Evolutionary conservation across 2,329 filamentous ascomycete genomes (phyloP), one percentile per base, ranked within the genome.

Genomic region (Colletotrichum zoysiae): DNA sequence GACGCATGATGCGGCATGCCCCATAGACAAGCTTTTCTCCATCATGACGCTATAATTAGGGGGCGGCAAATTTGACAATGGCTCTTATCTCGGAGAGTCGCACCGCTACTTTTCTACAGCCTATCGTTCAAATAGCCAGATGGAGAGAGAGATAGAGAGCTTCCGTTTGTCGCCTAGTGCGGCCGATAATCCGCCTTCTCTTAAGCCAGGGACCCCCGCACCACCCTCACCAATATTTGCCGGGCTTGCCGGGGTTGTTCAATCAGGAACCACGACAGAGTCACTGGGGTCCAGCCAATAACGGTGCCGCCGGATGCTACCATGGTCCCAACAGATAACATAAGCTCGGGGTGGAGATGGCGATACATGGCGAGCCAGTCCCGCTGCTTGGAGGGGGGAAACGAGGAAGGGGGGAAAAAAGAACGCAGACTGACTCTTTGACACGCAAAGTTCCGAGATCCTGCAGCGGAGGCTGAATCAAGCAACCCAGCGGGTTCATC

Each of bases 161-260:
- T 65, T 69, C 66, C 66, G 42, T 4, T 51, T 69, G 33, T 23
- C 26, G 18, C 65, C 61, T 69, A 69, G 66, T 53, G 66, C 20
- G 11, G 42, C 60, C 50, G 50, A 42, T 64, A 48, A 48, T 33
- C 14, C 40, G 50, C 59, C 51, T 30, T 33, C 33, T 42, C 14
- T 26, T 7, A 8, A 20, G 30, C 5, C 18, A 16, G 14, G 66
- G 57, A 11, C 60, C 66, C 66, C 66, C 66, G 61, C 66, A 42
- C 9, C 12, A 20, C 20, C 51, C 44, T 23, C 46, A 26, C 44
- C 44, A 23, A 12, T 65, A 51, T n/a, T 23, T 69, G 66, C 66
- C 66, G 66, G n/a, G 4, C 20, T 65, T 65, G 66, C 66, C 66
- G 66, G 35, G 48, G 16, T 60, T 35, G 26, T 44, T 42, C 57